These are phyloP conservation scores for Escovopsis sp. DNA, from an alignment of 2,329 filamentous ascomycete genomes.

Conservation along the genomic window DNA sequence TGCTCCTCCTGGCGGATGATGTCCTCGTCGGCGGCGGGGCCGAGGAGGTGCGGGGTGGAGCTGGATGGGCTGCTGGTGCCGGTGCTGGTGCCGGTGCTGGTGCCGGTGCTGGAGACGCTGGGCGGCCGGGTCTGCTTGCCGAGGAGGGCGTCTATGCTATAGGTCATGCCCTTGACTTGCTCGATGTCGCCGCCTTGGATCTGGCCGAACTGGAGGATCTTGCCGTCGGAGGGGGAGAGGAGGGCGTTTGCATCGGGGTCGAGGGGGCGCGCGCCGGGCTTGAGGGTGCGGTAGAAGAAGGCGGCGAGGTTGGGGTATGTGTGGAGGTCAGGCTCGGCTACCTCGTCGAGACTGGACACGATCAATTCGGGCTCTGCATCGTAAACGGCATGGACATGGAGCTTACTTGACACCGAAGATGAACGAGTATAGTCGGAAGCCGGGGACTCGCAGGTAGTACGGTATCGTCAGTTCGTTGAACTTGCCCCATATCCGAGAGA, in stretches of 20 bases:
- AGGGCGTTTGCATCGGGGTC: constrained; percentile 69
- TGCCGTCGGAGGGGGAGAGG: constrained; percentile 79
- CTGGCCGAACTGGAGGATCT: constrained; percentile 78
- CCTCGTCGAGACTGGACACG: constrained; percentile 58
- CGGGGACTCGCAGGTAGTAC: constrained; percentile 74
- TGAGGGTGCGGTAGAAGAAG: constrained; percentile 93
- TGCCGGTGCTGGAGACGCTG: constrained; percentile 40
- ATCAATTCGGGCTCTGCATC: neutral
- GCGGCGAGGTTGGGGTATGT: constrained; percentile 83
- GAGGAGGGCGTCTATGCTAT: constrained; percentile 83
- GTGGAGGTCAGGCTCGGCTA: constrained; percentile 76
- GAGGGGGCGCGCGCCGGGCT: constrained; percentile 73
- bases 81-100: too few species aligned
- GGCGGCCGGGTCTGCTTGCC: constrained; percentile 48
- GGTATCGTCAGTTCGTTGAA: constrained; percentile 87
- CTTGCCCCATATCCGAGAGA: constrained; percentile 76
- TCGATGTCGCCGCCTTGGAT: constrained; percentile 93
- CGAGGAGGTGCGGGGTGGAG: constrained; percentile 12
- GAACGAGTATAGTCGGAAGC: constrained; percentile 83
- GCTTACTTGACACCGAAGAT: constrained; percentile 72
- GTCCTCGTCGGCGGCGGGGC: constrained; percentile 39
- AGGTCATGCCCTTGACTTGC: constrained; percentile 97
- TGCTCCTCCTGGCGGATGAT: constrained; percentile 72
- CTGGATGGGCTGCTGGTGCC: too few species aligned
- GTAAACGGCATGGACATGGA: neutral